Base-by-base conservation (phyloP, 768 basidiomycete species). In the Russula brevipes region DNA sequence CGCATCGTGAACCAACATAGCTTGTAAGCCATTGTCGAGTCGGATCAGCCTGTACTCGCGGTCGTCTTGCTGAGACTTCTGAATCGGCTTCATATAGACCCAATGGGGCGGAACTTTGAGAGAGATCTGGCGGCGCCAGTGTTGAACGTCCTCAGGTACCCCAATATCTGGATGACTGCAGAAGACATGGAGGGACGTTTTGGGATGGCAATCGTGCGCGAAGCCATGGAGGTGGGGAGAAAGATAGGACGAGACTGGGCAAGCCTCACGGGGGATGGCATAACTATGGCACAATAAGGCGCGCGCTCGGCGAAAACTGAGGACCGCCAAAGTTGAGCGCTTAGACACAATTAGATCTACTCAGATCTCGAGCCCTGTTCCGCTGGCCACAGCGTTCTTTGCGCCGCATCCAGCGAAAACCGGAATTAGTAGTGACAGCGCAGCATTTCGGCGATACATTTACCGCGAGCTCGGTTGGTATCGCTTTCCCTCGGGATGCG, bases 21-120 rank as follows among this genome's bases (percentile, higher is more conserved):
- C 94, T 64, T 91, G 87, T n/a, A 99, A 76, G 4, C 90, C 94
- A 71, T 98, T 99, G 7, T 85, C 80, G n/a, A 99, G 82, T 53
- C 80, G 80, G 65, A 99, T 88, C 52, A 94, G 72, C 54, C 88
- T 78, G 73, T 97, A 96, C 16, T 85, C 81, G 62, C 93, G 79
- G 69, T 90, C 85, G 71, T 96, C 93, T 69, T 87, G 83, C 56
- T 80, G 80, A 0, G 91, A 88, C 73, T 86, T 86, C 63, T 85
- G 80, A 63, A 95, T 81, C 8, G 81, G 74, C 59, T 79, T 82
- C 16, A 74, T 77, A 77, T 83, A 93, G 41, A 85, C 71, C 5
- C 75, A 78, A 69, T 82, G 85, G 33, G 54, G 16, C 17, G 46
- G 16, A 10, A 14, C 51, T n/a, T 52, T 63, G 6, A 11, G 56